Percentiles rank a stretch among this genome's conserved stretches.
Conservation (phyloP, 768 basidiomycete species). For the Cystobasidium tubakii region DNA sequence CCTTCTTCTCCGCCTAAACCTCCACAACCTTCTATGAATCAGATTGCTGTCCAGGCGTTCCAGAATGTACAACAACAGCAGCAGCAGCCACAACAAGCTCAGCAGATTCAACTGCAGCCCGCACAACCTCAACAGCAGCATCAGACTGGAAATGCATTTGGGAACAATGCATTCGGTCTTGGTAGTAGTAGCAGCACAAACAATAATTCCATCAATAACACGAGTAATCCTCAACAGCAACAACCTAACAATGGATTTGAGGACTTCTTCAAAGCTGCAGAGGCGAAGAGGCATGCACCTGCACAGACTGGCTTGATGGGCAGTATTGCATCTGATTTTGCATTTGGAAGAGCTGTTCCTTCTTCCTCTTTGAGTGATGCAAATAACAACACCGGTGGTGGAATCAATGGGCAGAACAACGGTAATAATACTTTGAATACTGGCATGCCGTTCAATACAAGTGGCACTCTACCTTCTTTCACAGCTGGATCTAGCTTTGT, state of each 20-base stretch:
- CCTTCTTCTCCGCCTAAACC: slow-evolving; percentile 60
- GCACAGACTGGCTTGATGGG: slow-evolving; percentile 42
- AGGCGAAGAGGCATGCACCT: slow-evolving; percentile 44
- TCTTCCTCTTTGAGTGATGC: background rate
- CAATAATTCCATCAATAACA: background rate
- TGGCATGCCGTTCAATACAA: slow-evolving; percentile 18
- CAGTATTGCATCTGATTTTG: slow-evolving; percentile 43
- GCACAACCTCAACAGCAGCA: slow-evolving; percentile 14
- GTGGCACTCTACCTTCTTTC: slow-evolving; percentile 15
- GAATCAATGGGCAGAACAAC: background rate
- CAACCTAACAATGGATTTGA: slow-evolving; percentile 34
- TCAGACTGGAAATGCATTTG: slow-evolving; percentile 6
- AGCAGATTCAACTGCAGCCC: slow-evolving; percentile 31
- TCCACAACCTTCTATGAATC: slow-evolving; percentile 71
- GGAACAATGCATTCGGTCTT: slow-evolving; percentile 5
- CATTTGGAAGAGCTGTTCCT: slow-evolving; percentile 33
- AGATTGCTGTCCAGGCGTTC: slow-evolving; percentile 60
- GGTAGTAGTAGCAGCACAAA: slow-evolving; percentile 11
- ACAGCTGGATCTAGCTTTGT: background rate
- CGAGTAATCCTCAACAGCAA: too few species aligned
- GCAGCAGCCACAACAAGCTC: slow-evolving; percentile 34
- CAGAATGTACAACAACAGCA: slow-evolving; percentile 30
- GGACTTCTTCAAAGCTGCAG: slow-evolving; percentile 37
- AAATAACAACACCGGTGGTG: background rate
- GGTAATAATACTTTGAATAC: background rate